Evolutionary conservation across 805 yeast species (phyloP).

Genomic region (Sugiyamaella valdiviana): DNA sequence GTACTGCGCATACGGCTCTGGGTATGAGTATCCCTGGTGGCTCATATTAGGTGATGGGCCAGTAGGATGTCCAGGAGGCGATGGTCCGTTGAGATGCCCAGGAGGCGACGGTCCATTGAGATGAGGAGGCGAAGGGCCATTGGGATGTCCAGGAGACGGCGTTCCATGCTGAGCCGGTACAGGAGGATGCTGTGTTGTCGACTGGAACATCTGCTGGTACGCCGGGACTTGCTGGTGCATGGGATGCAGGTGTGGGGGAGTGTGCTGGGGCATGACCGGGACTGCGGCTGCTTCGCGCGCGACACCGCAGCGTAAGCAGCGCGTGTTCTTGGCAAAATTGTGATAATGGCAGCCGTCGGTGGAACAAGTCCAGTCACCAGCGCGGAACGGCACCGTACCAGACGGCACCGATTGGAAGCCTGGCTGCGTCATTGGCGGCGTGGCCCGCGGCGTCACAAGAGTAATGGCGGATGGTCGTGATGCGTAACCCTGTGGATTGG

Average conservation of each 20-base stretch:
- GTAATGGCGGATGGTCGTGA: background rate
- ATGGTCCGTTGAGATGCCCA: background rate
- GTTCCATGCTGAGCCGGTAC: background rate
- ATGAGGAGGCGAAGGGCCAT: background rate
- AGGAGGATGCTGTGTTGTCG: background rate
- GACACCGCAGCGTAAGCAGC: slow-evolving; percentile 84
- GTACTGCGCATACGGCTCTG: background rate
- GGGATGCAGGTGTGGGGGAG: background rate
- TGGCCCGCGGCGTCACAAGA: background rate
- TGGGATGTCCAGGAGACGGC: background rate
- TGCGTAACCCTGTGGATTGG: background rate
- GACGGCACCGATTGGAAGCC: background rate
- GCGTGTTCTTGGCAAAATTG: slow-evolving; percentile 84
- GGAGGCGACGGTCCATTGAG: background rate
- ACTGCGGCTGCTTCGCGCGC: slow-evolving; percentile 30
- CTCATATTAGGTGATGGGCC: background rate
- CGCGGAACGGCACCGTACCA: slow-evolving; percentile 74
- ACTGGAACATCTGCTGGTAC: background rate
- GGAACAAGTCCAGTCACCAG: slow-evolving; percentile 94
- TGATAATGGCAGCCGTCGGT: slow-evolving; percentile 77
- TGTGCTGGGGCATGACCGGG: background rate
- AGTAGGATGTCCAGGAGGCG: background rate
- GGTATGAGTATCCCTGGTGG: background rate
- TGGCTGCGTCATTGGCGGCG: background rate
- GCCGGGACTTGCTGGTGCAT: background rate